These are phyloP conservation scores for Phytophthora multivora DNA, from an alignment of 352 stramenopile species.

Conservation along the genomic window DNA sequence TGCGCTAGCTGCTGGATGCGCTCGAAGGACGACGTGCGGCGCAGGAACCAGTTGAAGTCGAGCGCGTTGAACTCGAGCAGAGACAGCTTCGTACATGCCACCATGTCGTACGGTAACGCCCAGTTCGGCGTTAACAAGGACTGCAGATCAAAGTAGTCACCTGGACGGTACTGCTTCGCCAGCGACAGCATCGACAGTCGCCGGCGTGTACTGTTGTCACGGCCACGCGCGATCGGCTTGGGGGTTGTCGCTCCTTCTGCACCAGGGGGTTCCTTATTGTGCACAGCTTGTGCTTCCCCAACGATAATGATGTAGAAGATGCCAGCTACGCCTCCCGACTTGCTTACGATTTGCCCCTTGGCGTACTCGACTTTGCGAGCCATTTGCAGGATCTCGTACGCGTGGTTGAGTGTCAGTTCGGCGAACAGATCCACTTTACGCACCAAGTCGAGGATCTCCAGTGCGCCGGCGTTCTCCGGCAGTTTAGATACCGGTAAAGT, in stretches of 20 bases:
- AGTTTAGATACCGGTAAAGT: conserved; percentile 71
- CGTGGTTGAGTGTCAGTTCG: conserved; percentile 83
- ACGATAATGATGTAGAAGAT: conserved; percentile 87
- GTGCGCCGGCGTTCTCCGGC: conserved; percentile 73
- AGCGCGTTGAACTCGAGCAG: conserved; percentile 79
- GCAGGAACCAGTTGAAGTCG: conserved; percentile 89
- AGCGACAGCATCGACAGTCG: conserved; percentile 65
- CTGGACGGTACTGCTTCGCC: conserved; percentile 79
- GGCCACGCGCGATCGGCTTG: conserved; percentile 29
- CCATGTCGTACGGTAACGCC: conserved; percentile 65
- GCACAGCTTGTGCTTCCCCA: conserved; percentile 65
- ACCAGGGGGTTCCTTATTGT: conserved; percentile 36
- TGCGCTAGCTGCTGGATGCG: conserved; percentile 76
- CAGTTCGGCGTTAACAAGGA: conserved; percentile 78
- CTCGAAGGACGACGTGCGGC: conserved; percentile 66
- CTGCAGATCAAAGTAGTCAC: conserved; percentile 90
- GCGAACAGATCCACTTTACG: conserved; percentile 85
- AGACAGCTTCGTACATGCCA: conserved; percentile 70
- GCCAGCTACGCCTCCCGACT: conserved; percentile 51
- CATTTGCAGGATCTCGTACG: conserved; percentile 88
- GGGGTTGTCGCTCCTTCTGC: background rate
- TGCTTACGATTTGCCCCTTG: conserved; percentile 60
- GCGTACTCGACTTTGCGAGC: conserved; percentile 69
- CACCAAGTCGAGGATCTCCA: conserved; percentile 88
- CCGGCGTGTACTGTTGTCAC: conserved; percentile 42